Evolutionary conservation across 78 protist genomes (phyloP), one percentile per base, ranked within the genome.

Genomic region (Planoprotostelium fungivorum): DNA sequence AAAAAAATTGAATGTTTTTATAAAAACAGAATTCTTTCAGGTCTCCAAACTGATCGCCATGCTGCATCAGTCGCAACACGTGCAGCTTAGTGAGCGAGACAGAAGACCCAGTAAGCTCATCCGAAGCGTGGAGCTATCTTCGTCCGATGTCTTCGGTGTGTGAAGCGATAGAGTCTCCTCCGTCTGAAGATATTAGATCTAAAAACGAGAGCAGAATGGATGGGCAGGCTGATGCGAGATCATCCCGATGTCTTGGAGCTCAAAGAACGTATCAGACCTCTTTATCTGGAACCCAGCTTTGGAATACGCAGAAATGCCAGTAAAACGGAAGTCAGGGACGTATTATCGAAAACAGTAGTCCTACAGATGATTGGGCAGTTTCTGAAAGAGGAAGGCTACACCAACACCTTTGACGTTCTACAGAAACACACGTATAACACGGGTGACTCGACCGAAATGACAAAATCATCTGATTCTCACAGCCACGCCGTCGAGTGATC

Each of bases 191-290:
- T 51, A 16, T 5, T 51, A 51, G 73, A 51, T 16, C 16, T 51
- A 16, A 51, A 51, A 51, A n/a, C n/a, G n/a, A 51, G 16, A 51
- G 5, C 73, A 51, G 94, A 92, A 92, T 92, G 94, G 94, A 28
- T 89, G 84, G 37, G 90, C 10, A 84, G 90, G 31, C 92, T 88
- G 23, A 92, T 92, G 94, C 86, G 90, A 38, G 83, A 88, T 28
- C 94, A 92, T 89, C 90, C 94, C 35, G 91, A 92, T 92, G 85
- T 92, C 31, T 92, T 92, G n/a, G 94, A 92, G 34, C 38, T 92
- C n/a, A 84, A 92, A 37, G 94, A 92, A 86, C 9, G 94, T 34
- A 88, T 90, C 0, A 85, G 94, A 86, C 94, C 94, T 39, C 83
- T 92, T 31, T 63, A 88, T 29, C 34, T 29, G 28, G 90, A 92